Conservation (phyloP, 129 eudicot genomes). For the Flaveria brownii region DNA sequence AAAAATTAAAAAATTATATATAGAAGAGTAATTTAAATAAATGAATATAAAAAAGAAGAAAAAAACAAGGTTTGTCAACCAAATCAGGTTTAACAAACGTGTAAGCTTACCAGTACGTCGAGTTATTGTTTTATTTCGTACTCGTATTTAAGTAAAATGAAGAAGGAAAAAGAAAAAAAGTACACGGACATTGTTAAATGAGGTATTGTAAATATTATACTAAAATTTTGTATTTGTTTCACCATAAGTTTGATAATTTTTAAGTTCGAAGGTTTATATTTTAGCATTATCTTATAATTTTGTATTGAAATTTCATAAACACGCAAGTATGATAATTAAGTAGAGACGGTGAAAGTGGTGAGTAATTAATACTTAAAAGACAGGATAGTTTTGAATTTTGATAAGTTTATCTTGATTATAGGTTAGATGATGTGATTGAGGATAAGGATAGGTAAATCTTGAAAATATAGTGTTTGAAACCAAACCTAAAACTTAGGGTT, state of each 20-base stretch:
- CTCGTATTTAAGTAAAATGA: no score
- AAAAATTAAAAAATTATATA: no score
- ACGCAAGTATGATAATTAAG: background rate
- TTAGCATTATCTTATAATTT: no score
- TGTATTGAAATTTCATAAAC: background rate
- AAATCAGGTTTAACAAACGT: no score
- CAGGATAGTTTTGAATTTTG: background rate
- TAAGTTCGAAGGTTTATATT: no score
- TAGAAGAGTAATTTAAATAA: no score
- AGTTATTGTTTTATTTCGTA: no score
- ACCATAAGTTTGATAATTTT: background rate
- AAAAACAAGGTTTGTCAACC: no score
- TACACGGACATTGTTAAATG: no score
- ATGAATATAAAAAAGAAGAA: no score
- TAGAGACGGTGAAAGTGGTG: background rate
- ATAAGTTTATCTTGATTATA: background rate
- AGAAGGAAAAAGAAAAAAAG: no score
- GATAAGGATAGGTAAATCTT: slow-evolving; percentile 23
- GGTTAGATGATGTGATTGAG: background rate
- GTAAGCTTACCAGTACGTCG: no score
- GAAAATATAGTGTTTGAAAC: slow-evolving; percentile 22
- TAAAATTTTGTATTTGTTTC: background rate
- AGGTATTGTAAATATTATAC: background rate
- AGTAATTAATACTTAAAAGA: background rate
- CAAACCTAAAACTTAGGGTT: slow-evolving; percentile 30